These are phyloP conservation scores for Ambrosia artemisiifolia DNA, from an alignment of 129 eudicot genomes.

Conservation along the genomic window DNA sequence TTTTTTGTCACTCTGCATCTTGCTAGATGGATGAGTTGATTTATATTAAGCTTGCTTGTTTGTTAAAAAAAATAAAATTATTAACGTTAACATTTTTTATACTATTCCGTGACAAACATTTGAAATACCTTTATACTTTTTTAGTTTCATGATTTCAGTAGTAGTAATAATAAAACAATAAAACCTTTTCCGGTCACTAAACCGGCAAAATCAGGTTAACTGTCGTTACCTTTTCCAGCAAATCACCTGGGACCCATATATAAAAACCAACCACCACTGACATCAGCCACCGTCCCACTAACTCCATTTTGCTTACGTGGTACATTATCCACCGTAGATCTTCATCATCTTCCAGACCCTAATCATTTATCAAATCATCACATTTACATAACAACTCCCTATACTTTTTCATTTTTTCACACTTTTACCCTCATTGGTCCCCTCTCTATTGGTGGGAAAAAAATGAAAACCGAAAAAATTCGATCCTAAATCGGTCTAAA, in stretches of 20 bases:
- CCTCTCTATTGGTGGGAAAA: neutral
- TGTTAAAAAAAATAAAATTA: no score
- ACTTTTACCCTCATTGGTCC: neutral
- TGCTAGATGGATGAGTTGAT: no score
- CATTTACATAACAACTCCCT: constrained; percentile 17
- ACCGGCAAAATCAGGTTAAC: constrained; percentile 32
- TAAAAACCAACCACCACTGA: constrained; percentile 34
- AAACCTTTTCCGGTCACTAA: constrained; percentile 5
- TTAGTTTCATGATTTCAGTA: no score
- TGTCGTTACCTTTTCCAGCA: constrained; percentile 31
- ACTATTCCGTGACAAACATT: no score
- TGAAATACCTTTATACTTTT: no score
- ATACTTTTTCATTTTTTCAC: neutral
- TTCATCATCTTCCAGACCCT: constrained; percentile 1
- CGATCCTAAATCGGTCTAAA: no score
- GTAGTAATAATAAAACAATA: no score
- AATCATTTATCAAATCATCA: constrained; percentile 10
- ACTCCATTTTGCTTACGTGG: constrained; percentile 32
- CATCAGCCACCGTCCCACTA: constrained; percentile 30
- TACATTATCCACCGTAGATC: constrained; percentile 28
- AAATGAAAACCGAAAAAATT: no score
- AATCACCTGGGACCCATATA: constrained; percentile 18
- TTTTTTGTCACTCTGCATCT: no score
- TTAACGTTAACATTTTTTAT: no score
- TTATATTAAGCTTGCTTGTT: no score